Evolutionary conservation across 1,284 basidiomycete genomes (phyloP).

Genomic region (Microbotryomycetes sp.): DNA sequence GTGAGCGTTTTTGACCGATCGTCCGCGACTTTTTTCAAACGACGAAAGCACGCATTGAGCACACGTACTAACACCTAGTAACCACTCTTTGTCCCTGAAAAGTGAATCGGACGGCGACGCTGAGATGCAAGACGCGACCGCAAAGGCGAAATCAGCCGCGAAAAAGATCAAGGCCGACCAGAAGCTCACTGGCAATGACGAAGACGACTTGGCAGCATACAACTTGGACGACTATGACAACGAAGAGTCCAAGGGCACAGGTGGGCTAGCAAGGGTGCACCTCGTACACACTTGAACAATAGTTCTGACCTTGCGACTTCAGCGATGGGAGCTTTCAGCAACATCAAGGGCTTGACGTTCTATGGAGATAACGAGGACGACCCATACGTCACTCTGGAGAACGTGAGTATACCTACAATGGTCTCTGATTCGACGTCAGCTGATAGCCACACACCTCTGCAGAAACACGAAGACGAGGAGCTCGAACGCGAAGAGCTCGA

Average conservation of each 20-base stretch:
- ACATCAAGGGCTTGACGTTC: constrained; percentile 89
- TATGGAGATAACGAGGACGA: constrained; percentile 90
- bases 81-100: no score
- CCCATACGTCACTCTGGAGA: constrained; percentile 93
- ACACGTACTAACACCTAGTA: no score
- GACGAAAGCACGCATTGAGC: no score
- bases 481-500: constrained; percentile 86
- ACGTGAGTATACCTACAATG: constrained; percentile 49
- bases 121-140: constrained; percentile 56
- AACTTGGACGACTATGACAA: constrained; percentile 91
- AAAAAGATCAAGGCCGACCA: constrained; percentile 41
- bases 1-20: background rate
- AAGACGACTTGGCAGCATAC: constrained; percentile 76
- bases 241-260: constrained; percentile 56
- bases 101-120: constrained; percentile 47
- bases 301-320: background rate
- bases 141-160: constrained; percentile 13
- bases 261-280: constrained; percentile 42
- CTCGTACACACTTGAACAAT: background rate
- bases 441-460: background rate
- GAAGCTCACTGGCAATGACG: constrained; percentile 42
- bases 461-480: constrained; percentile 57
- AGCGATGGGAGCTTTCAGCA: constrained; percentile 86
- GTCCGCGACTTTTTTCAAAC: background rate
- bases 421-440: background rate